Conservation (phyloP, 2,329 filamentous ascomycete genomes). For the Tolypocladium guangdongense region DNA sequence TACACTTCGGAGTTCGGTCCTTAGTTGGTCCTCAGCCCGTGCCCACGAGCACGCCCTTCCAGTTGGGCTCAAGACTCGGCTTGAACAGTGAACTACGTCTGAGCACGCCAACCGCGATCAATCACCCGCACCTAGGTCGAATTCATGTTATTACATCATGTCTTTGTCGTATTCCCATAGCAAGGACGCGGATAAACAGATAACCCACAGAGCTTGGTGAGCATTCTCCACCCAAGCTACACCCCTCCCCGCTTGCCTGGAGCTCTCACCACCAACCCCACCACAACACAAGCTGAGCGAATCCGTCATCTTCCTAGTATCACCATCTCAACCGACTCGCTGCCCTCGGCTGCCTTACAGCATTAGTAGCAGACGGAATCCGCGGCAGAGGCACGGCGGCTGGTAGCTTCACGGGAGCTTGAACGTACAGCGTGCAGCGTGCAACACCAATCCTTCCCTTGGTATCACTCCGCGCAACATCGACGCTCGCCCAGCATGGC, state of each 20-base stretch:
- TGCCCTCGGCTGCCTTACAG: not conserved
- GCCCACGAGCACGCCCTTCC: not conserved
- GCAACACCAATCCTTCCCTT: not conserved
- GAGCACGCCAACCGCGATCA: not conserved
- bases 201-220: not conserved
- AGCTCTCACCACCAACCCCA: not conserved
- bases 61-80: not conserved
- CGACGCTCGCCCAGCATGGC: slow-evolving; percentile 1
- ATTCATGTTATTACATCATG: not conserved
- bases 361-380: not conserved
- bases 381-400: not conserved
- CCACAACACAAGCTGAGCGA: not conserved
- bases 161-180: not conserved
- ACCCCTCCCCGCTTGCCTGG: not conserved
- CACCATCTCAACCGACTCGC: not conserved
- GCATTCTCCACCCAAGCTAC: not conserved
- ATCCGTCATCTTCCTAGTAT: not conserved
- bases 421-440: not conserved
- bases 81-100: not conserved
- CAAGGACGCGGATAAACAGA: not conserved
- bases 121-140: not conserved
- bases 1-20: too few species aligned
- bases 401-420: not conserved
- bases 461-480: not conserved
- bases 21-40: not conserved